Percentiles rank a stretch among this genome's conserved stretches.
These are phyloP conservation scores for Populus alba DNA, from an alignment of 345 rosid genomes.

Conservation along the genomic window DNA sequence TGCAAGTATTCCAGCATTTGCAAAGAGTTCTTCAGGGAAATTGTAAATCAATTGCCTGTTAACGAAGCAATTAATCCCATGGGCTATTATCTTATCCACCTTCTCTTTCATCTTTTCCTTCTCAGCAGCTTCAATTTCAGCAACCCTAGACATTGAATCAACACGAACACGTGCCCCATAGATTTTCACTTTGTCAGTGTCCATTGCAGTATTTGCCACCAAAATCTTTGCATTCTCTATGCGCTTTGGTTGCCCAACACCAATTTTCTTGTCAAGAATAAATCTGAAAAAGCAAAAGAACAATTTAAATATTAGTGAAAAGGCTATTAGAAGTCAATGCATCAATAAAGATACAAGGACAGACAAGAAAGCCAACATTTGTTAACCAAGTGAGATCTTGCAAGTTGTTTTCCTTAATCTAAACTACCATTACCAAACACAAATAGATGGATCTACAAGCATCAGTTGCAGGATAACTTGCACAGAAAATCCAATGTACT, in stretches of 20 bases:
- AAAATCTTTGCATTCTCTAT: slow-evolving; percentile 91
- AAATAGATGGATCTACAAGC: no score
- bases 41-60: slow-evolving; percentile 97
- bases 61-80: slow-evolving; percentile 96
- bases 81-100: slow-evolving; percentile 87
- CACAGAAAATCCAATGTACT: no score
- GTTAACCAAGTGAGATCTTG: no score
- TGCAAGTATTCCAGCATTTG: slow-evolving; percentile 95
- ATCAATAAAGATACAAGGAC: no score
- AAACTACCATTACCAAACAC: no score
- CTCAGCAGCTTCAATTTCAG: slow-evolving; percentile 98
- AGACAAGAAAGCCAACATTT: no score
- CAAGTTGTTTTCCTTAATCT: no score
- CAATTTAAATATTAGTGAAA: no score
- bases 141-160: slow-evolving; percentile 95
- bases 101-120: slow-evolving; percentile 97
- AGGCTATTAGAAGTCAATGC: not conserved
- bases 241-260: slow-evolving; percentile 94
- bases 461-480: no score
- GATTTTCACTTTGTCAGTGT: slow-evolving; percentile 96
- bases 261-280: slow-evolving; percentile 98
- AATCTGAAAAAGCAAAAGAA: slow-evolving; percentile 43
- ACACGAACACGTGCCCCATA: slow-evolving; percentile 99
- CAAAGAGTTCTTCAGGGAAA: slow-evolving; percentile 96
- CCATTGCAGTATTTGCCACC: slow-evolving; percentile 99